These are phyloP conservation scores for Schwanniomyces sp. DNA, from an alignment of 805 yeast species.

Conservation along the genomic window DNA sequence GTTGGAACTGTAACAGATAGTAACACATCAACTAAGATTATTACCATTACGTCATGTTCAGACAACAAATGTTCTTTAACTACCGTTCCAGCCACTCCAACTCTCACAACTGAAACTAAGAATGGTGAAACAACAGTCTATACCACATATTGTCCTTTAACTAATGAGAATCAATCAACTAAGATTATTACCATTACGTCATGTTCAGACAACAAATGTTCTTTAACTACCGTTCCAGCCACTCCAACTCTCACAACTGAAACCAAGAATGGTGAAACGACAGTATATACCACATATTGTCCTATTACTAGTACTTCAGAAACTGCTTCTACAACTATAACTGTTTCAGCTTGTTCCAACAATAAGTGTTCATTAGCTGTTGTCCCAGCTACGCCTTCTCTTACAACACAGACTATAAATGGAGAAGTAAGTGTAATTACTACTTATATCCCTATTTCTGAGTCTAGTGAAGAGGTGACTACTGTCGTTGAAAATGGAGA, in stretches of 20 bases:
- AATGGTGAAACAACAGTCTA: not conserved
- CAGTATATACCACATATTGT: too few relatives aligned
- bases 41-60: slow-evolving; percentile 37
- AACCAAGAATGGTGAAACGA: not conserved
- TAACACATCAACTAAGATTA: slow-evolving; percentile 18
- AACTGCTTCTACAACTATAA: not conserved
- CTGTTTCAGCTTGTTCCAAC: not conserved
- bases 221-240: not conserved
- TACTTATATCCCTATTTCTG: too few relatives aligned
- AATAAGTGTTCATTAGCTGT: not conserved
- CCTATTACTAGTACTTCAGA: slow-evolving; percentile 7
- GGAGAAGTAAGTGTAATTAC: not conserved
- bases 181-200: not conserved
- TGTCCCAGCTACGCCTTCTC: slow-evolving; percentile 22
- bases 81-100: slow-evolving; percentile 30
- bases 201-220: not conserved
- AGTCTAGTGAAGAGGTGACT: too few relatives aligned
- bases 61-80: slow-evolving; percentile 29
- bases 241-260: slow-evolving; percentile 29
- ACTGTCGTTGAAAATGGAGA: too few relatives aligned
- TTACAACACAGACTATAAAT: slow-evolving; percentile 13
- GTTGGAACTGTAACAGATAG: slow-evolving; percentile 13
- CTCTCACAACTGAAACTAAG: slow-evolving; percentile 19
- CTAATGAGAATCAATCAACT: slow-evolving; percentile 6
- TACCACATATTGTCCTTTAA: too few relatives aligned